phyloP scores from a whole-genome alignment of 73 alveolate genomes.

The Stentor coeruleus region DNA sequence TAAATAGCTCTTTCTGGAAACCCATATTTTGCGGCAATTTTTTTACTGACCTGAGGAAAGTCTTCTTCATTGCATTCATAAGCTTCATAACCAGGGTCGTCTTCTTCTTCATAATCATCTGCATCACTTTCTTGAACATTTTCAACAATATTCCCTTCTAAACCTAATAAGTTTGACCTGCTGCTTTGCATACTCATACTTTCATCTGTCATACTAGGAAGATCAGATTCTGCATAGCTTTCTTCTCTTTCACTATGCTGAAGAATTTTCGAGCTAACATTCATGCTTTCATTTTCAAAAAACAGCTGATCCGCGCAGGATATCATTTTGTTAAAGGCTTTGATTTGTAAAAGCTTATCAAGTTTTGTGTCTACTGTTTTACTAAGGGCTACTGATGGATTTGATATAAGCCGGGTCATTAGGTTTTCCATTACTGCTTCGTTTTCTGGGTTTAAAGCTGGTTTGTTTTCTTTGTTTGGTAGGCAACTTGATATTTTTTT shows the following conservation, averaged over 20 bases:
- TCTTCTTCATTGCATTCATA: slow-evolving; percentile 91
- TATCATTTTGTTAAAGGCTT: slow-evolving; percentile 80
- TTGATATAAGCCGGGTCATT: slow-evolving; percentile 72
- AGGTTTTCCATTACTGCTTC: slow-evolving; percentile 84
- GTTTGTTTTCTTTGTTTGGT: slow-evolving; percentile 16
- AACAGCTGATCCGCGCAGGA: slow-evolving; percentile 28
- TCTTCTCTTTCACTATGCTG: background rate
- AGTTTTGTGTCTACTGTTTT: slow-evolving; percentile 66
- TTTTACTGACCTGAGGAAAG: slow-evolving; percentile 81
- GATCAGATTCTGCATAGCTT: background rate
- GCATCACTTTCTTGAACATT: slow-evolving; percentile 21
- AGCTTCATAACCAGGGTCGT: slow-evolving; percentile 96
- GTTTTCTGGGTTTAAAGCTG: slow-evolving; percentile 34
- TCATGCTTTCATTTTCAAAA: slow-evolving; percentile 18
- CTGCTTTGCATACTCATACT: background rate
- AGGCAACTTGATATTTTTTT: background rate
- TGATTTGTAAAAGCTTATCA: slow-evolving; percentile 67
- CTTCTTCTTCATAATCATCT: slow-evolving; percentile 95
- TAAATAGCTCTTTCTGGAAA: slow-evolving; percentile 92
- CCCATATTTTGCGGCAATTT: slow-evolving; percentile 83
- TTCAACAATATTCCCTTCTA: background rate
- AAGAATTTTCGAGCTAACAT: background rate
- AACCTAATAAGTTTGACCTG: background rate
- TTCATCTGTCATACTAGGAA: background rate
- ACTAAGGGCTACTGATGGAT: slow-evolving; percentile 62